A percentile compares a stretch with the other conserved stretches of the same genome.
These are phyloP conservation scores for Agastache rugosa DNA, from an alignment of 257 asterid genomes.

Conservation along the genomic window DNA sequence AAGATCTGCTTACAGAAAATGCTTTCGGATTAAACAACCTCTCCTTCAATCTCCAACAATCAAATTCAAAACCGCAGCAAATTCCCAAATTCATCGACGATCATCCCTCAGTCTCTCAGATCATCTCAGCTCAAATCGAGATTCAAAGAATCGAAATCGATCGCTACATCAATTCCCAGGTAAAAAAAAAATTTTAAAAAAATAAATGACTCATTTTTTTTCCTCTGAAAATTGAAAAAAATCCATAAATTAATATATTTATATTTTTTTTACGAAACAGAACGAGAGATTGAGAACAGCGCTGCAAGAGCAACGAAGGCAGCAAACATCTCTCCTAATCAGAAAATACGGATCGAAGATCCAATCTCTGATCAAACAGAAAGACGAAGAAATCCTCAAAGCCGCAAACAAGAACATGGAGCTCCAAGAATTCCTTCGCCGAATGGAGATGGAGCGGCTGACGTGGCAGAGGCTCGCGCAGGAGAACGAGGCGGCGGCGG, in stretches of 20 bases:
- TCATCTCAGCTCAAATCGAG: slow-evolving; percentile 42
- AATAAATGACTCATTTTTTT: no score
- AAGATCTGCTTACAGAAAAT: slow-evolving; percentile 52
- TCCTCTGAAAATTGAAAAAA: no score
- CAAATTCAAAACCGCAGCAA: slow-evolving; percentile 30
- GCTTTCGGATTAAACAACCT: slow-evolving; percentile 48
- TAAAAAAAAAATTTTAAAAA: slow-evolving; percentile 11
- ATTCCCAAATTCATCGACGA: slow-evolving; percentile 25
- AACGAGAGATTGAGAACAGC: slow-evolving; percentile 63
- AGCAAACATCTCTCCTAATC: slow-evolving; percentile 40
- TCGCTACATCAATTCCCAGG: slow-evolving; percentile 62
- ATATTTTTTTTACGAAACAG: slow-evolving; percentile 42
- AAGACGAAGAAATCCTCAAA: slow-evolving; percentile 60
- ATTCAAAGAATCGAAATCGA: slow-evolving; percentile 63
- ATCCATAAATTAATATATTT: not conserved
- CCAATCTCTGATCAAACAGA: slow-evolving; percentile 48
- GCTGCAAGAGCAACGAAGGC: slow-evolving; percentile 61
- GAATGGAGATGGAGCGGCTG: slow-evolving; percentile 58
- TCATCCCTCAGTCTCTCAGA: slow-evolving; percentile 38
- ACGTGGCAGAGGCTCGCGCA: slow-evolving; percentile 64
- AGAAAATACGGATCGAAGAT: slow-evolving; percentile 59
- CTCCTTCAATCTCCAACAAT: slow-evolving; percentile 33
- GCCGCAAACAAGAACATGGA: slow-evolving; percentile 52
- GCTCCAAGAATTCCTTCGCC: slow-evolving; percentile 48
- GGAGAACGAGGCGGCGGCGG: slow-evolving; percentile 57